A percentile compares a stretch with the other conserved stretches of the same genome.
phyloP scores from a whole-genome alignment of 2,329 filamentous ascomycete genomes.

The Aspergillus aculeatus region DNA sequence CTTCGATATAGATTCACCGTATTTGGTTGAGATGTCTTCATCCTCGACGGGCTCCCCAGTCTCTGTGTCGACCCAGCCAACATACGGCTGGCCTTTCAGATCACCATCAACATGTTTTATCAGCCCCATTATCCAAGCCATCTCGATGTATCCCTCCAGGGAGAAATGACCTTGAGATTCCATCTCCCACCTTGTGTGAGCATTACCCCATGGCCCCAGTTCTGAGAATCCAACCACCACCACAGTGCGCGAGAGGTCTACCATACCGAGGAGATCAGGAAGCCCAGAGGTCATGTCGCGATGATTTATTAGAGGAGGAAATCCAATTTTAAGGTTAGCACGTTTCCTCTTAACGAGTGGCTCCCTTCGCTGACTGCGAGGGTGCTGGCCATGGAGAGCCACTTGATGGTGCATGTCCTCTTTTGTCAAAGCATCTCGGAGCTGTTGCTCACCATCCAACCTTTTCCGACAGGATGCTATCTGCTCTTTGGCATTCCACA shows the following conservation, averaged over 20 bases:
- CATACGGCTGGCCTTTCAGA: constrained; percentile 92
- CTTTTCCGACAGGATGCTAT: constrained; percentile 21
- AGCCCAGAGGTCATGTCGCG: constrained; percentile 6
- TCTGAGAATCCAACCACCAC: constrained; percentile 45
- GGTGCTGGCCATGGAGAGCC: neutral
- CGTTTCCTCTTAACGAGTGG: neutral
- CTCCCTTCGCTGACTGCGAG: neutral
- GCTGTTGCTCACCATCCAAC: constrained; percentile 18
- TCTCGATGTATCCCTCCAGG: constrained; percentile 94
- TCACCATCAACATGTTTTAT: constrained; percentile 97
- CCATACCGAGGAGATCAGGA: constrained; percentile 27
- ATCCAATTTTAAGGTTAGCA: constrained; percentile 10
- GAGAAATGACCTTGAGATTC: constrained; percentile 95
- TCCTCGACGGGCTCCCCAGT: constrained; percentile 15
- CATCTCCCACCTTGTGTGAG: constrained; percentile 98
- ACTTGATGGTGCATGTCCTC: constrained; percentile 19
- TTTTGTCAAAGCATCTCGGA: constrained; percentile 23
- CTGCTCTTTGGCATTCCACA: constrained; percentile 28
- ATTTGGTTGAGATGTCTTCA: constrained; percentile 13
- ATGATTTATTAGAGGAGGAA: constrained; percentile 7
- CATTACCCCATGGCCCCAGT: constrained; percentile 84
- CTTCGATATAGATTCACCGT: constrained; percentile 63
- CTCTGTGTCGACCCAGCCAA: constrained; percentile 60
- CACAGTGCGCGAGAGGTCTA: constrained; percentile 38
- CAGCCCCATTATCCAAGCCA: constrained; percentile 99